Conservation (phyloP, 352 stramenopile genomes). For the Globisporangium cystogenes region DNA sequence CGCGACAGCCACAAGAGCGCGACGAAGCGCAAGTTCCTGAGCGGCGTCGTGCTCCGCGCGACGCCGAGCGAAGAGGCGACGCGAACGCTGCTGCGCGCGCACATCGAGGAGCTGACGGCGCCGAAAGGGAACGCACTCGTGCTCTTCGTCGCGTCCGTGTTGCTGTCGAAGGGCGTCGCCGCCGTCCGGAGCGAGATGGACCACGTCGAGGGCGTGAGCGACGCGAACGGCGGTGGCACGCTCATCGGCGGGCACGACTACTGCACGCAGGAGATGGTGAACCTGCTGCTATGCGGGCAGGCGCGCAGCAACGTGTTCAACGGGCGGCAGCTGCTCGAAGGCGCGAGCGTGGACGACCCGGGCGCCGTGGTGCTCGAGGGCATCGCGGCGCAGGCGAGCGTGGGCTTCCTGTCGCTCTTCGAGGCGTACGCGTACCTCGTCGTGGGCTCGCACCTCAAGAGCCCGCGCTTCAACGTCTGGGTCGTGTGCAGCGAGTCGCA, state of each 20-base stretch:
- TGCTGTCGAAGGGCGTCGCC: constrained; percentile 56
- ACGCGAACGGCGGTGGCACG: constrained; percentile 27
- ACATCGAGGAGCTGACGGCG: constrained; percentile 43
- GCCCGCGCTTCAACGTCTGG: constrained; percentile 73
- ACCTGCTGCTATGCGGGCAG: constrained; percentile 91
- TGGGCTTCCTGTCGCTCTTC: constrained; percentile 91
- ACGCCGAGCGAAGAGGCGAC: constrained; percentile 28
- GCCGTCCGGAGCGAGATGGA: constrained; percentile 86
- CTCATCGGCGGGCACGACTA: constrained; percentile 87
- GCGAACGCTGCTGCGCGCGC: constrained; percentile 21
- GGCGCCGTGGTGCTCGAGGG: constrained; percentile 67
- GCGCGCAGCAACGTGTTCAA: constrained; percentile 95
- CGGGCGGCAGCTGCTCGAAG: constrained; percentile 78
- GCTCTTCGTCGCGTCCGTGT: constrained; percentile 59
- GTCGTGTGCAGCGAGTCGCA: constrained; percentile 92
- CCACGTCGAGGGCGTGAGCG: constrained; percentile 31
- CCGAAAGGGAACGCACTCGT: constrained; percentile 62
- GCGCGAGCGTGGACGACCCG: constrained; percentile 43
- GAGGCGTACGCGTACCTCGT: constrained; percentile 88
- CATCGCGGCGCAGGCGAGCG: constrained; percentile 34
- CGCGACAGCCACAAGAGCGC: not conserved
- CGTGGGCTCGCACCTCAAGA: constrained; percentile 80
- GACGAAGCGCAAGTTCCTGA: constrained; percentile 45
- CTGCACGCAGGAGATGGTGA: constrained; percentile 94
- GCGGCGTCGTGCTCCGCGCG: constrained; percentile 26